Evolutionary conservation across 306 rosid species (phyloP).

Genomic region (Lathyrus sativus): DNA sequence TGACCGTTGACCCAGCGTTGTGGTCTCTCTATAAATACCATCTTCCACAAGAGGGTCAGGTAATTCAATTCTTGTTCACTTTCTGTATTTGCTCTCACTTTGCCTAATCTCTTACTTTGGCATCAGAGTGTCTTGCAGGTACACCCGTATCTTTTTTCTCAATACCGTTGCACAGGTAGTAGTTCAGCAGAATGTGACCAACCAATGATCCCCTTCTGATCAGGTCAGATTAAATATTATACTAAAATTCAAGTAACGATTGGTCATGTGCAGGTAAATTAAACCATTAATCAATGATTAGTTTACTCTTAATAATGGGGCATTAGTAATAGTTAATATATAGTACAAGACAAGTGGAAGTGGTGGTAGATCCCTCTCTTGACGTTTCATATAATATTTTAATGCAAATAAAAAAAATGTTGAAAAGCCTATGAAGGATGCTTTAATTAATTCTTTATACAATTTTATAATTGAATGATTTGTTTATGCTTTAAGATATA

Average conservation of each 20-base stretch:
- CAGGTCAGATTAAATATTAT: too few species aligned
- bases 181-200: too few species aligned
- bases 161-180: too few species aligned
- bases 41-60: too few species aligned
- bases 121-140: too few species aligned
- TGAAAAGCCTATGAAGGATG: slow-evolving; percentile 42
- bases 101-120: too few species aligned
- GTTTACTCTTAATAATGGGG: slow-evolving; percentile 37
- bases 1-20: too few species aligned
- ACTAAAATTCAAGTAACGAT: slow-evolving; percentile 35
- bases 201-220: too few species aligned
- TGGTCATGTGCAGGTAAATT: slow-evolving; percentile 57
- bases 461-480: slow-evolving; percentile 37
- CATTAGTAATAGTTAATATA: slow-evolving; percentile 28
- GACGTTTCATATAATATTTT: slow-evolving; percentile 35
- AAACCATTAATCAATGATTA: slow-evolving; percentile 44
- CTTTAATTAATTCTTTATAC: slow-evolving; percentile 34
- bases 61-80: too few species aligned
- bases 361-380: slow-evolving; percentile 41
- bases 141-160: too few species aligned
- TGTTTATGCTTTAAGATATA: slow-evolving; percentile 26
- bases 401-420: slow-evolving; percentile 38
- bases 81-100: too few species aligned
- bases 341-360: slow-evolving; percentile 48
- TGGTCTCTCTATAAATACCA: too few species aligned